Evolutionary conservation across 1,284 basidiomycete species (phyloP).

Genomic region (Tilletia walkeri): DNA sequence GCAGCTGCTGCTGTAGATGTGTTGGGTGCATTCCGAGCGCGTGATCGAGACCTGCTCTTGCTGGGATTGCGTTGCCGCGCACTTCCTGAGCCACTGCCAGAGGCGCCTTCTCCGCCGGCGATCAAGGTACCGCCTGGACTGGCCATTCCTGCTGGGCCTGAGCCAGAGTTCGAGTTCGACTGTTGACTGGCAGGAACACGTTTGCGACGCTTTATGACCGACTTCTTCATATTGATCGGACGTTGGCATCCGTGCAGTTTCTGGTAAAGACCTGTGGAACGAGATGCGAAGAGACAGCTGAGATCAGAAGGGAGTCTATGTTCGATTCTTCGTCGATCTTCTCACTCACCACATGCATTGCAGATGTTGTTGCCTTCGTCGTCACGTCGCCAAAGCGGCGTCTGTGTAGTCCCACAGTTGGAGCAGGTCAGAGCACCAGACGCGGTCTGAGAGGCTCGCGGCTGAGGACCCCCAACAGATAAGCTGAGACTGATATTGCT

Average conservation of each 20-base stretch:
- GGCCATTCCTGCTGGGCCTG: neutral
- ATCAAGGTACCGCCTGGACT: too few species aligned
- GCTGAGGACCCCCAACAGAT: neutral
- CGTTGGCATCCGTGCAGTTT: conserved; percentile 96
- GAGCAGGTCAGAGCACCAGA: conserved; percentile 62
- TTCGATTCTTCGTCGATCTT: neutral
- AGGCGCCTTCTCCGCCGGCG: neutral
- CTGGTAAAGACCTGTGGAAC: conserved; percentile 78
- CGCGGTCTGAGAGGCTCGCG: neutral
- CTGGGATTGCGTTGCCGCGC: neutral
- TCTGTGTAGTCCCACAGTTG: conserved; percentile 83
- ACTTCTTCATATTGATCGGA: conserved; percentile 97
- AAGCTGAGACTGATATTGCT: neutral
- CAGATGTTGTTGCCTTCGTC: conserved; percentile 87
- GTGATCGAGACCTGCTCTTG: conserved; percentile 14
- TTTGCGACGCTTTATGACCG: conserved; percentile 95
- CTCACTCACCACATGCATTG: conserved; percentile 66
- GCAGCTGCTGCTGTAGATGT: neutral
- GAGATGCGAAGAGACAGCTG: neutral
- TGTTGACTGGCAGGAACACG: conserved; percentile 69
- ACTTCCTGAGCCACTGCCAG: neutral
- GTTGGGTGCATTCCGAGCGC: neutral
- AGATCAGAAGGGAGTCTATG: too few species aligned
- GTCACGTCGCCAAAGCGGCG: conserved; percentile 85
- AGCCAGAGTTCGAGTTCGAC: neutral